Conservation (phyloP, 805 yeast species). For the Candida arabinofermentans region DNA sequence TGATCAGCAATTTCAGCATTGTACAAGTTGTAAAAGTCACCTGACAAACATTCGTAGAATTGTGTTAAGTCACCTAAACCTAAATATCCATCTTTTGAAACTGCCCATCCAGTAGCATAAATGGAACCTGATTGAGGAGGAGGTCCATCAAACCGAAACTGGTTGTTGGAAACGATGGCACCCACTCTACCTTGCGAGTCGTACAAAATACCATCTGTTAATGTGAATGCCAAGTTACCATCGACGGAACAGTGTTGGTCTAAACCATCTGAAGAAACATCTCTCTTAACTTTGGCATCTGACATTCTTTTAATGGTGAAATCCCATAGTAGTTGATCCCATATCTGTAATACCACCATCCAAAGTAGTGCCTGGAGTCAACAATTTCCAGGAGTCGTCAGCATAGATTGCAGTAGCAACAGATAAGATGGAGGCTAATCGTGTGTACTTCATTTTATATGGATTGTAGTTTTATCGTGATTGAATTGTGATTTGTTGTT, state of each 20-base stretch:
- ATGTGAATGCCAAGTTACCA: constrained; percentile 35
- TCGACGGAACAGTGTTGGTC: constrained; percentile 2
- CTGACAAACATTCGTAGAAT: constrained; percentile 43
- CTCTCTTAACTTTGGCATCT: background rate
- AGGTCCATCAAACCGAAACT: constrained; percentile 44
- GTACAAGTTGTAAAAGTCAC: constrained; percentile 46
- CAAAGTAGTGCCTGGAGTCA: background rate
- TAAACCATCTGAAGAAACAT: background rate
- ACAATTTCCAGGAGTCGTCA: background rate
- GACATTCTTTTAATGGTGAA: background rate
- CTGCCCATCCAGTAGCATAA: constrained; percentile 37
- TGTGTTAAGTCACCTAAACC: constrained; percentile 37
- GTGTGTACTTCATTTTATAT: background rate
- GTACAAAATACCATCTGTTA: constrained; percentile 33
- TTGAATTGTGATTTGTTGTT: no score
- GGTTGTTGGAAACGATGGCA: constrained; percentile 47
- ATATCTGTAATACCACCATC: background rate
- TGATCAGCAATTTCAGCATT: constrained; percentile 37
- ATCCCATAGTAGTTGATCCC: background rate
- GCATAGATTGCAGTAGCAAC: background rate
- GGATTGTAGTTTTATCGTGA: no score
- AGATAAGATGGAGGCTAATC: background rate
- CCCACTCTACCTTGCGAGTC: constrained; percentile 43
- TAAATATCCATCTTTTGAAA: constrained; percentile 35
- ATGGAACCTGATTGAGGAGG: constrained; percentile 8